Conservation (phyloP, 2,329 filamentous ascomycete genomes). For the Fusarium subglutinans region DNA sequence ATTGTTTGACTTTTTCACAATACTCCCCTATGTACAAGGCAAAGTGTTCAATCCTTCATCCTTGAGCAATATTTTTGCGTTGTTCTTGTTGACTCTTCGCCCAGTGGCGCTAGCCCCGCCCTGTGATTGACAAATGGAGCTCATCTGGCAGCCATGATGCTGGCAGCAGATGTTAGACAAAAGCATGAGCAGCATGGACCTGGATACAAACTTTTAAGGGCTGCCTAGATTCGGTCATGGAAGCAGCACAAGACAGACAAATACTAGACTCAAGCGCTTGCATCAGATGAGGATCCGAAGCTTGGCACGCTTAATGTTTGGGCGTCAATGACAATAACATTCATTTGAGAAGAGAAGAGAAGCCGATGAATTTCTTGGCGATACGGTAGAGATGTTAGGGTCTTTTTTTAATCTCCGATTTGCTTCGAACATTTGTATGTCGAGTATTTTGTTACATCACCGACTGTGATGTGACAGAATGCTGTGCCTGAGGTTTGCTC, state of each 20-base stretch:
- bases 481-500: no score
- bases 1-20: fast-evolving
- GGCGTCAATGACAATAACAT: not conserved
- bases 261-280: fast-evolving
- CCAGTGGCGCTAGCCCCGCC: no score
- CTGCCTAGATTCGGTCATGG: fast-evolving
- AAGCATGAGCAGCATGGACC: fast-evolving
- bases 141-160: fast-evolving
- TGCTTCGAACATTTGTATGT: fast-evolving
- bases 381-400: fast-evolving
- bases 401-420: fast-evolving
- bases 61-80: fast-evolving
- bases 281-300: fast-evolving
- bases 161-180: fast-evolving
- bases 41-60: fast-evolving
- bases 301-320: fast-evolving
- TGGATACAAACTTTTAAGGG: fast-evolving
- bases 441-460: no score
- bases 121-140: fast-evolving
- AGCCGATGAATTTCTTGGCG: fast-evolving
- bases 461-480: no score
- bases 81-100: fast-evolving
- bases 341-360: fast-evolving
- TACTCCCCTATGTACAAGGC: fast-evolving
- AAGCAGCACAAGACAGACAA: not conserved